Conservation (phyloP, 768 basidiomycete genomes). For the Mycena galericulata region DNA sequence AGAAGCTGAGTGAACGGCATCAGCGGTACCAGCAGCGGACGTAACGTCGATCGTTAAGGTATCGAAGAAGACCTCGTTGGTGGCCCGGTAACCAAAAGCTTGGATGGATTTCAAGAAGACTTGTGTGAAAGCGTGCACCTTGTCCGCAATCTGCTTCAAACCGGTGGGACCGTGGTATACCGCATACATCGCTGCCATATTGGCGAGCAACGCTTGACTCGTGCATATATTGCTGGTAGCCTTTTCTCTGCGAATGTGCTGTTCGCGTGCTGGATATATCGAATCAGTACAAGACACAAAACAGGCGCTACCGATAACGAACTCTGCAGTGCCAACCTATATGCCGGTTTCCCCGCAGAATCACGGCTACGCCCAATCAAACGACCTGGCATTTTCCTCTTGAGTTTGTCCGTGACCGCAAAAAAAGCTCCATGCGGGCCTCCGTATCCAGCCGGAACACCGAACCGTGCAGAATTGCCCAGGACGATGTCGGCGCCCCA, state of each 20-base stretch:
- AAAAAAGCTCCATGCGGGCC: constrained; percentile 99
- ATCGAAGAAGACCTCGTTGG: constrained; percentile 90
- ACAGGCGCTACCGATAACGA: constrained; percentile 44
- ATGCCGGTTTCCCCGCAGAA: constrained; percentile 85
- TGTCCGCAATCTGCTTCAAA: constrained; percentile 84
- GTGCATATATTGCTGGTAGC: constrained; percentile 99
- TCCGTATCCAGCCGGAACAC: constrained; percentile 97
- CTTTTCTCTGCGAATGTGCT: constrained; percentile 97
- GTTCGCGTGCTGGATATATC: constrained; percentile 80
- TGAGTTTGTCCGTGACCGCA: constrained; percentile 90
- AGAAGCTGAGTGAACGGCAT: constrained; percentile 78
- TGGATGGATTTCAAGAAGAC: constrained; percentile 78
- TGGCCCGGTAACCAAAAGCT: constrained; percentile 76
- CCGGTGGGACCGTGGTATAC: constrained; percentile 95
- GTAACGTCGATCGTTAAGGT: constrained; percentile 86
- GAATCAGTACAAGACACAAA: background rate
- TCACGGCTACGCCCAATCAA: constrained; percentile 93
- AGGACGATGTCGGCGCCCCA: constrained; percentile 98
- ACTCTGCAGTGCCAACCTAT: constrained; percentile 96
- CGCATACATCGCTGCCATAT: constrained; percentile 99
- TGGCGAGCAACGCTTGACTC: constrained; percentile 96
- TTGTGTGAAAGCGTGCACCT: constrained; percentile 90
- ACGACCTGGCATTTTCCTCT: constrained; percentile 99
- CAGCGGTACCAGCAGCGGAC: constrained; percentile 63
- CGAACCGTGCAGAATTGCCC: constrained; percentile 96